Evolutionary conservation across 306 rosid genomes (phyloP).

Genomic region (Bauhinia variegata): DNA sequence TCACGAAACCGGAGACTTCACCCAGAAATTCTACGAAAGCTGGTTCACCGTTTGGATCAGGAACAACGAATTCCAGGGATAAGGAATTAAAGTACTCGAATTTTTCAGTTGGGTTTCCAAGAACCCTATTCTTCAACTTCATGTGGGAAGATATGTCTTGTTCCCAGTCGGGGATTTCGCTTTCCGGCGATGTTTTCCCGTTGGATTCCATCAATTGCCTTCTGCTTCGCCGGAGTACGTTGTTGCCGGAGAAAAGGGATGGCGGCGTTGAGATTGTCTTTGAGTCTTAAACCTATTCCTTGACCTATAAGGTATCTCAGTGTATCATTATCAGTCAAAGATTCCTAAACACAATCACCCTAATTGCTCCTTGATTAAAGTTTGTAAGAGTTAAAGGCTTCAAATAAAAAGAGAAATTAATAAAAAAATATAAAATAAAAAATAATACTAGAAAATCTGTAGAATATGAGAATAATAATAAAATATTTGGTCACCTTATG

Average conservation of each 20-base stretch:
- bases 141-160: conserved; percentile 25
- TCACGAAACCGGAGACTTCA: background rate
- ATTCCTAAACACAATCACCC: no score
- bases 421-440: no score
- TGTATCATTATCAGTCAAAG: no score
- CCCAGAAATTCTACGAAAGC: background rate
- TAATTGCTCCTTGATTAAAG: no score
- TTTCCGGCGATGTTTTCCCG: background rate
- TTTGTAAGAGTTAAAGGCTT: no score
- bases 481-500: no score
- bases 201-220: background rate
- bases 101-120: conserved; percentile 3
- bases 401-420: no score
- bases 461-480: no score
- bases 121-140: background rate
- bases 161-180: conserved; percentile 16
- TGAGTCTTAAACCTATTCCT: no score
- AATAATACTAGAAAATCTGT: no score
- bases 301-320: no score
- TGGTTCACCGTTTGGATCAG: background rate
- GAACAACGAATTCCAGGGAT: background rate
- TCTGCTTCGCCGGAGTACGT: conserved; percentile 21
- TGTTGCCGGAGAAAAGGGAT: background rate
- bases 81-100: conserved; percentile 18
- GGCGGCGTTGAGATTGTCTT: no score